Evolutionary conservation across 495 filamentous ascomycete genomes (phyloP).

Genomic region (Paragyromitra xinjiangensis): DNA sequence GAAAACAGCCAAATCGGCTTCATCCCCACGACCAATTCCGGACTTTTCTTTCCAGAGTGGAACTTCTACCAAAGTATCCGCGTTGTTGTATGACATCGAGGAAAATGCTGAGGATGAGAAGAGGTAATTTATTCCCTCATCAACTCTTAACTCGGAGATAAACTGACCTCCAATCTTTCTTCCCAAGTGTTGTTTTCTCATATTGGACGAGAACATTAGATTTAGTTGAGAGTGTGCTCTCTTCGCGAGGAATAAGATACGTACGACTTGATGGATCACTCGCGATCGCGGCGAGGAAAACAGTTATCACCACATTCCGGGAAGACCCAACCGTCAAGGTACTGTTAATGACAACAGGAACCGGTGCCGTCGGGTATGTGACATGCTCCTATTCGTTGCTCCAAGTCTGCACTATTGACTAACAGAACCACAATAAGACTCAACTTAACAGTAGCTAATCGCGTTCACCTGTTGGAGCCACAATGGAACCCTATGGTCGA

Average conservation of each 20-base stretch:
- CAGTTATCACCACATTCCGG: conserved; percentile 58
- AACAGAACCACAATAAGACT: conserved; percentile 56
- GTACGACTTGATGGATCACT: conserved; percentile 60
- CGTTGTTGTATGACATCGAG: conserved; percentile 58
- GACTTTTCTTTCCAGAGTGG: conserved; percentile 43
- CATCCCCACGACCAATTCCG: background rate
- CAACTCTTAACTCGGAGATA: background rate
- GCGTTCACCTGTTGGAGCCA: conserved; percentile 64
- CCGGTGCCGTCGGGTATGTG: conserved; percentile 63
- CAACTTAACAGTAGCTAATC: conserved; percentile 62
- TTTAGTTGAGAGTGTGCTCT: conserved; percentile 53
- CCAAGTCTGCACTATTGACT: background rate
- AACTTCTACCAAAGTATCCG: conserved; percentile 59
- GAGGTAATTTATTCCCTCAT: conserved; percentile 54
- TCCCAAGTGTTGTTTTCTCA: conserved; percentile 64
- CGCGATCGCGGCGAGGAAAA: conserved; percentile 52
- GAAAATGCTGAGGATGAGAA: conserved; percentile 55
- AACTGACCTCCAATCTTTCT: background rate
- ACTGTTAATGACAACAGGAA: conserved; percentile 65
- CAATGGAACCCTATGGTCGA: conserved; percentile 68
- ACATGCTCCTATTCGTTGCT: background rate
- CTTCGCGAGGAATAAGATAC: conserved; percentile 54
- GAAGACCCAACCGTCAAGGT: conserved; percentile 52
- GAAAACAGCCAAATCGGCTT: background rate
- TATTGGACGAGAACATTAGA: conserved; percentile 63